A percentile compares a stretch with the other conserved stretches of the same genome.
Conservation (phyloP, 1,284 basidiomycete genomes). For the Grifola frondosa region DNA sequence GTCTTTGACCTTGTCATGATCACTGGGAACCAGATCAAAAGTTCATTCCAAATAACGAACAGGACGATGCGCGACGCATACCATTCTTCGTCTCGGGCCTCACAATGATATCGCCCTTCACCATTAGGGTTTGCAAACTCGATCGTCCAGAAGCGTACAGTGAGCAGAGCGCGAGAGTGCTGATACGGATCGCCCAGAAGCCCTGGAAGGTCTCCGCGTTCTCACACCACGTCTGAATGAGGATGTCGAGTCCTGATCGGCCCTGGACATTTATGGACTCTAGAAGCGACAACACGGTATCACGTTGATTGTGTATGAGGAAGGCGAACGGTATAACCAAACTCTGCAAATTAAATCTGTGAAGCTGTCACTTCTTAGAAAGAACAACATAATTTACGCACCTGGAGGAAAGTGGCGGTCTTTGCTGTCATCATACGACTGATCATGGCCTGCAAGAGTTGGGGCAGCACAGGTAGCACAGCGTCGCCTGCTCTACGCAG, state of each 20-base stretch:
- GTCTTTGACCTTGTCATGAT: constrained; percentile 96
- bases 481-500: constrained; percentile 78
- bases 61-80: constrained; percentile 38
- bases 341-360: constrained; percentile 47
- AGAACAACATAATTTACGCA: constrained; percentile 29
- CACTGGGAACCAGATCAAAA: constrained; percentile 44
- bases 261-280: constrained; percentile 61
- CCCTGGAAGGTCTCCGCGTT: constrained; percentile 93
- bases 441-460: constrained; percentile 83
- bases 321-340: constrained; percentile 92
- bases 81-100: constrained; percentile 77
- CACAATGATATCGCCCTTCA: constrained; percentile 93
- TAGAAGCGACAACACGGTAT: constrained; percentile 74
- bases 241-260: constrained; percentile 70
- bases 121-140: constrained; percentile 60
- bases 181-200: constrained; percentile 87
- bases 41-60: constrained; percentile 18
- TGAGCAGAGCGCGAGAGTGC: constrained; percentile 79
- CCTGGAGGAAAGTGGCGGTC: constrained; percentile 88
- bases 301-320: constrained; percentile 77
- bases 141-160: constrained; percentile 70
- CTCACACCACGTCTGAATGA: constrained; percentile 91
- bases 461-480: constrained; percentile 80
- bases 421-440: constrained; percentile 78
- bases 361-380: background rate